Evolutionary conservation across 352 stramenopile genomes (phyloP).

Genomic region (Pythium dissimile): DNA sequence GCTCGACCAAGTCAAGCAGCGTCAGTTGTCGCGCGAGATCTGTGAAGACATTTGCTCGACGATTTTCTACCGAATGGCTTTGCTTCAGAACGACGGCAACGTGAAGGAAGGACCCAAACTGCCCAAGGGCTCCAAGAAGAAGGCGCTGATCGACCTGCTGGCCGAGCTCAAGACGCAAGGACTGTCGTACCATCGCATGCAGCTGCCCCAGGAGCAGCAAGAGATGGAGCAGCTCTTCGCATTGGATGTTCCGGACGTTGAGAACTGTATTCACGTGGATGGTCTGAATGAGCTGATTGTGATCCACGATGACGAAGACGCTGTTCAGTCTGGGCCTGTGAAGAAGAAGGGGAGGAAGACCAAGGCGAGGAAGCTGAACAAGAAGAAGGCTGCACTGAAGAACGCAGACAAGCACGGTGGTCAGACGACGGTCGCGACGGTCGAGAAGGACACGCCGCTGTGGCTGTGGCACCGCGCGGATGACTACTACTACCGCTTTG

Average conservation of each 20-base stretch:
- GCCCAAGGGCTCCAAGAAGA: constrained; percentile 96
- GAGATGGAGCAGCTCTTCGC: constrained; percentile 82
- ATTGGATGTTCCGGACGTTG: constrained; percentile 76
- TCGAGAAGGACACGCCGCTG: constrained; percentile 54
- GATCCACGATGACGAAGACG: constrained; percentile 30
- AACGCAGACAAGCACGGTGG: background rate
- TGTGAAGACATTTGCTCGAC: constrained; percentile 90
- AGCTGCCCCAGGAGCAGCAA: constrained; percentile 68
- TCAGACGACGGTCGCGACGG: background rate
- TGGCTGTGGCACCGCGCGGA: constrained; percentile 86
- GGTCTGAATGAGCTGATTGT: constrained; percentile 40
- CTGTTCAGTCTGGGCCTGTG: background rate
- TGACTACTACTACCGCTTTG: constrained; percentile 88
- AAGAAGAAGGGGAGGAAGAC: constrained; percentile 25
- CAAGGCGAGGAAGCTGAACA: constrained; percentile 29
- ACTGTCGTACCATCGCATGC: constrained; percentile 70
- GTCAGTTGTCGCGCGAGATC: constrained; percentile 68
- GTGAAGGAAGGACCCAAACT: constrained; percentile 74
- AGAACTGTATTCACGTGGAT: constrained; percentile 81
- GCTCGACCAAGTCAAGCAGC: constrained; percentile 44
- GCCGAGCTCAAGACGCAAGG: constrained; percentile 84
- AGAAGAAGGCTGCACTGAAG: constrained; percentile 6
- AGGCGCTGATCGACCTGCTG: constrained; percentile 95
- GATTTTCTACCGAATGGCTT: constrained; percentile 95
- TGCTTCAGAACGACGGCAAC: constrained; percentile 51